A percentile compares a stretch with the other conserved stretches of the same genome.
These are phyloP conservation scores for Medicago ruthenica DNA, from an alignment of 306 rosid species.

Conservation along the genomic window DNA sequence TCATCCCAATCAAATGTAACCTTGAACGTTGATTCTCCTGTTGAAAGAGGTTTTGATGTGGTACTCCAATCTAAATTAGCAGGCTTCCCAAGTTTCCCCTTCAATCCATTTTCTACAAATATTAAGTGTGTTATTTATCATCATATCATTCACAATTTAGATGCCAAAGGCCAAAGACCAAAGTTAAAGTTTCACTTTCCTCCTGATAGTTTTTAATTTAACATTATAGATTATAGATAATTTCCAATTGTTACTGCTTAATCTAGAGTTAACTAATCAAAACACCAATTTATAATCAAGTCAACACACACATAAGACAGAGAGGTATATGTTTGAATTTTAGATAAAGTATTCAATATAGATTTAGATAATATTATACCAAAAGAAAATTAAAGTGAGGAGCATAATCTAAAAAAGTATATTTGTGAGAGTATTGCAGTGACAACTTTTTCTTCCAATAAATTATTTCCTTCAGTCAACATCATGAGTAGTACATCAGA, in stretches of 20 bases:
- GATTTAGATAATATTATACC: neutral
- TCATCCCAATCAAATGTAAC: constrained; percentile 73
- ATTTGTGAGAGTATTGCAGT: neutral
- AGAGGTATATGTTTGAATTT: neutral
- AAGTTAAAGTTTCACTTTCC: neutral
- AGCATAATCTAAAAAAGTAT: neutral
- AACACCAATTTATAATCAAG: neutral
- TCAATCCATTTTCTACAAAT: constrained; percentile 53
- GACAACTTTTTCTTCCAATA: neutral
- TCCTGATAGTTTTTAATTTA: too few relatives aligned
- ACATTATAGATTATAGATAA: too few relatives aligned
- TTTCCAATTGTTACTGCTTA: too few relatives aligned
- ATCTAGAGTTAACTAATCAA: neutral
- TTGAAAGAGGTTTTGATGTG: constrained; percentile 43
- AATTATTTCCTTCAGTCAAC: neutral
- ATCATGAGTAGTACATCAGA: neutral
- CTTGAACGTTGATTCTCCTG: constrained; percentile 59
- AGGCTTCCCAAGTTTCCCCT: constrained; percentile 65
- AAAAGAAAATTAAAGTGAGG: neutral
- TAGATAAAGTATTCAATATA: neutral
- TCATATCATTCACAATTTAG: neutral
- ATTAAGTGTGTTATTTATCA: neutral
- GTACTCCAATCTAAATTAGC: constrained; percentile 70
- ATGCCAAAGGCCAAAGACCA: neutral
- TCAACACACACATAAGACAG: neutral